Percentiles rank a stretch among this genome's conserved stretches.
Evolutionary conservation across 495 filamentous ascomycete species (phyloP).

Genomic region (Glarea lozoyensis): DNA sequence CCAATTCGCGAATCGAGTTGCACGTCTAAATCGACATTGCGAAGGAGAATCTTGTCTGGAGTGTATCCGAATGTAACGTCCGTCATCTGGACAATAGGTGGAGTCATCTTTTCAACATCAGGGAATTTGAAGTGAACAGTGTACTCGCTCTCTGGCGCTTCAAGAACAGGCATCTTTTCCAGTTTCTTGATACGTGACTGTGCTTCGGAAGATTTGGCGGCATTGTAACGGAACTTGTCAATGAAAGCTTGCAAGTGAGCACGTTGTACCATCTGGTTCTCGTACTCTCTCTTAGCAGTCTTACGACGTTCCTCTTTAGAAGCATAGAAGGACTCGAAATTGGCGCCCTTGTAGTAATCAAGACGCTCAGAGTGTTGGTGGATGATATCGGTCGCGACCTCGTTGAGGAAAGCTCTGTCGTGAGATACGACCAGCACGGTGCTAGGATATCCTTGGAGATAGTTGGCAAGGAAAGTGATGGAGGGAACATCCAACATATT

Average conservation of each 20-base stretch:
- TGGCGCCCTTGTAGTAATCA: conserved; percentile 97
- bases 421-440: conserved; percentile 96
- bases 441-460: conserved; percentile 88
- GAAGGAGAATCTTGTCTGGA: conserved; percentile 68
- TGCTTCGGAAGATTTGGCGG: conserved; percentile 95
- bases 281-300: conserved; percentile 93
- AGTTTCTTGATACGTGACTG: conserved; percentile 98
- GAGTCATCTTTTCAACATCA: conserved; percentile 93
- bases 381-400: conserved; percentile 98
- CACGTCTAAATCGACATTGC: conserved; percentile 86
- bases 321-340: conserved; percentile 97
- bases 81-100: conserved; percentile 96
- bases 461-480: conserved; percentile 97
- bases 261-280: conserved; percentile 92
- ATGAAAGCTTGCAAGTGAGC: conserved; percentile 92
- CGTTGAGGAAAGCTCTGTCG: conserved; percentile 97
- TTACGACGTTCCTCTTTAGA: conserved; percentile 96
- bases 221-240: conserved; percentile 99
- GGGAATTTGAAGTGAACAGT: conserved; percentile 96
- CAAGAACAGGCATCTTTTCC: conserved; percentile 88
- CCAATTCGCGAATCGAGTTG: conserved; percentile 97
- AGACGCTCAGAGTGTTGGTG: conserved; percentile 96
- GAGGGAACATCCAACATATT: conserved; percentile 99
- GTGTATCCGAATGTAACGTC: conserved; percentile 88
- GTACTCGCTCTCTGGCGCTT: conserved; percentile 89